Evolutionary conservation across 2,329 filamentous ascomycete genomes (phyloP).

Genomic region (Fusarium devonianum): DNA sequence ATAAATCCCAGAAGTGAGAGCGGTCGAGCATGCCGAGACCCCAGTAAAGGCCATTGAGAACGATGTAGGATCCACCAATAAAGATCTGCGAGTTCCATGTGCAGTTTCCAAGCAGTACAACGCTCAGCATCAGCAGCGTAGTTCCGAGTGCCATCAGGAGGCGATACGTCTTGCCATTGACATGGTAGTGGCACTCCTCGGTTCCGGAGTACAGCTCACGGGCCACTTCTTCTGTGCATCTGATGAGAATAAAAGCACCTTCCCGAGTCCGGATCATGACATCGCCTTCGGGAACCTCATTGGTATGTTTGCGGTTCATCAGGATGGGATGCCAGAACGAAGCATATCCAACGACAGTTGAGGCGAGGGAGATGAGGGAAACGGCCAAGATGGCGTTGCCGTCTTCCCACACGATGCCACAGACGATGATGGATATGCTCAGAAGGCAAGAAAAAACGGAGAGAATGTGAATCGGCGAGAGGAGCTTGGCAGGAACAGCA

Average conservation of each 20-base stretch:
- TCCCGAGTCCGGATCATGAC: slow-evolving; percentile 68
- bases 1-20: slow-evolving; percentile 64
- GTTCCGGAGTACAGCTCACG: slow-evolving; percentile 69
- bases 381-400: slow-evolving; percentile 53
- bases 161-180: slow-evolving; percentile 56
- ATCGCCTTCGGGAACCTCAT: slow-evolving; percentile 61
- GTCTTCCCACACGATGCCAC: slow-evolving; percentile 50
- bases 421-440: slow-evolving; percentile 56
- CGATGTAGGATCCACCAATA: slow-evolving; percentile 64
- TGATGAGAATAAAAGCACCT: slow-evolving; percentile 65
- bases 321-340: slow-evolving; percentile 65
- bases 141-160: slow-evolving; percentile 65
- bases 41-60: slow-evolving; percentile 68
- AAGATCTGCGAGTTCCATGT: slow-evolving; percentile 67
- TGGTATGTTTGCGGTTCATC: slow-evolving; percentile 57
- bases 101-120: slow-evolving; percentile 68
- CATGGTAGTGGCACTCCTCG: slow-evolving; percentile 65
- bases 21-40: slow-evolving; percentile 58
- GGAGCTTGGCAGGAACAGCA: slow-evolving; percentile 56
- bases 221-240: slow-evolving; percentile 65
- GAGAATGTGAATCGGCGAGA: slow-evolving; percentile 62
- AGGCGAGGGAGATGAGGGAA: slow-evolving; percentile 58
- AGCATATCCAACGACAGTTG: slow-evolving; percentile 62
- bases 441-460: slow-evolving; percentile 59
- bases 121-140: slow-evolving; percentile 65